These are phyloP conservation scores for Fusarium domesticum DNA, from an alignment of 2,329 filamentous ascomycete species.

Conservation along the genomic window DNA sequence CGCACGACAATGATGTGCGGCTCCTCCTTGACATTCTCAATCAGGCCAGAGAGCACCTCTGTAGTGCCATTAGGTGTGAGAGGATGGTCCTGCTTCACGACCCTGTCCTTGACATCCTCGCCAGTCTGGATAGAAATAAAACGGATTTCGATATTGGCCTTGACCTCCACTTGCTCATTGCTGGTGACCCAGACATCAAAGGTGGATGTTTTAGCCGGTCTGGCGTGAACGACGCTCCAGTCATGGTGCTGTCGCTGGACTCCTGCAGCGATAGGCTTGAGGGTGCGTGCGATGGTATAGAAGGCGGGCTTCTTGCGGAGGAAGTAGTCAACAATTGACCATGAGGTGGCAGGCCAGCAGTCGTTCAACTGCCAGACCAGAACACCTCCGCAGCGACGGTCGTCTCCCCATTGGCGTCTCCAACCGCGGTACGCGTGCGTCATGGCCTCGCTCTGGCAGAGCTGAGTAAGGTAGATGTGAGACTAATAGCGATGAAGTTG, in stretches of 20 bases:
- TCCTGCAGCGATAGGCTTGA: constrained; percentile 58
- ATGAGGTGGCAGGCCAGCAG: constrained; percentile 65
- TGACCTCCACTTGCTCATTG: constrained; percentile 23
- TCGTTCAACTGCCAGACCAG: constrained; percentile 70
- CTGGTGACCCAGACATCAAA: constrained; percentile 47
- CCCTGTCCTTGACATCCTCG: constrained; percentile 30
- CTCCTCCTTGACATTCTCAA: constrained; percentile 38
- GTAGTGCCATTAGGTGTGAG: constrained; percentile 38
- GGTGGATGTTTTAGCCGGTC: constrained; percentile 31
- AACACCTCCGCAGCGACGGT: constrained; percentile 56
- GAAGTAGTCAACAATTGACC: constrained; percentile 63
- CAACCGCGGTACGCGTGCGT: constrained; percentile 52
- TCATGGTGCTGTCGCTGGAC: constrained; percentile 43
- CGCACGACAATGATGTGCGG: constrained; percentile 48
- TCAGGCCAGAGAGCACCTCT: constrained; percentile 31
- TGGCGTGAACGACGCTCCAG: constrained; percentile 33
- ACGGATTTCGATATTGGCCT: constrained; percentile 32
- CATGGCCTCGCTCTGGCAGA: constrained; percentile 53
- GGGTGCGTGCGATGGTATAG: constrained; percentile 51
- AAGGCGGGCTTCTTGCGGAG: constrained; percentile 61
- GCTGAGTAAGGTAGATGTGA: constrained; percentile 69
- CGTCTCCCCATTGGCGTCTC: constrained; percentile 58
- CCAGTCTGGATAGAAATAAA: constrained; percentile 44
- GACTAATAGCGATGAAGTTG: constrained; percentile 57
- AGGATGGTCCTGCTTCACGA: constrained; percentile 26